A percentile compares a stretch with the other conserved stretches of the same genome.
Evolutionary conservation across 2,329 filamentous ascomycete genomes (phyloP).

Genomic region (Chaetoscypha palmicola): DNA sequence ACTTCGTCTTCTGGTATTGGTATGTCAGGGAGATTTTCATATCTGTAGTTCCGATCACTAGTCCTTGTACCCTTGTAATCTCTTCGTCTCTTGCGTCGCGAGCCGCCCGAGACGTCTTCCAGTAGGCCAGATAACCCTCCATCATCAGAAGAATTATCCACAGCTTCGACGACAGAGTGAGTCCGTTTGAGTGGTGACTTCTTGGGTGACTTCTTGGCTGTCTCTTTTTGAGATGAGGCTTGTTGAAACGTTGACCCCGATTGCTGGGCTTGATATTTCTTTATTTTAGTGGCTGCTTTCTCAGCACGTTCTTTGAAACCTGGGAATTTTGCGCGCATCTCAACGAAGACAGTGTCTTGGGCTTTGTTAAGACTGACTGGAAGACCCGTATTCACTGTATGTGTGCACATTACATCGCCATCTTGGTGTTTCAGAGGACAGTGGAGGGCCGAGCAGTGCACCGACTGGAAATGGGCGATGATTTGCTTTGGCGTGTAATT

Average conservation of each 20-base stretch:
- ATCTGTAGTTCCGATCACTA: neutral
- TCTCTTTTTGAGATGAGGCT: too few species aligned
- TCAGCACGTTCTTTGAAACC: neutral
- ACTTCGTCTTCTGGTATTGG: neutral
- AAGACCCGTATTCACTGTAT: neutral
- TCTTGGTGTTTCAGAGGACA: neutral
- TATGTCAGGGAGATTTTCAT: neutral
- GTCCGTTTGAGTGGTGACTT: too few species aligned
- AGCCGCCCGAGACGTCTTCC: neutral
- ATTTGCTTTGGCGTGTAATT: neutral
- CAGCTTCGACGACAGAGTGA: too few species aligned
- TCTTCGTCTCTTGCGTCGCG: neutral
- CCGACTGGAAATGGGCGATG: neutral
- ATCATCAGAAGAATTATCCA: too few species aligned
- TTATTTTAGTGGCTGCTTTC: too few species aligned
- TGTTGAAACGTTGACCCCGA: too few species aligned
- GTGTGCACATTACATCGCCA: neutral
- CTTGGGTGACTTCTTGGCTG: too few species aligned
- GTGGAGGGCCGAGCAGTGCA: neutral
- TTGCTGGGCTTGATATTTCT: too few species aligned
- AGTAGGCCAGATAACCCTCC: too few species aligned
- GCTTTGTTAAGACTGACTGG: neutral
- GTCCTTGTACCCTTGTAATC: neutral
- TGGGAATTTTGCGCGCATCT: neutral
- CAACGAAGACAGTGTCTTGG: neutral